Percentiles rank a stretch among this genome's conserved stretches.
Evolutionary conservation across 2,329 filamentous ascomycete genomes (phyloP).

Genomic region (Corynespora cassiicola): DNA sequence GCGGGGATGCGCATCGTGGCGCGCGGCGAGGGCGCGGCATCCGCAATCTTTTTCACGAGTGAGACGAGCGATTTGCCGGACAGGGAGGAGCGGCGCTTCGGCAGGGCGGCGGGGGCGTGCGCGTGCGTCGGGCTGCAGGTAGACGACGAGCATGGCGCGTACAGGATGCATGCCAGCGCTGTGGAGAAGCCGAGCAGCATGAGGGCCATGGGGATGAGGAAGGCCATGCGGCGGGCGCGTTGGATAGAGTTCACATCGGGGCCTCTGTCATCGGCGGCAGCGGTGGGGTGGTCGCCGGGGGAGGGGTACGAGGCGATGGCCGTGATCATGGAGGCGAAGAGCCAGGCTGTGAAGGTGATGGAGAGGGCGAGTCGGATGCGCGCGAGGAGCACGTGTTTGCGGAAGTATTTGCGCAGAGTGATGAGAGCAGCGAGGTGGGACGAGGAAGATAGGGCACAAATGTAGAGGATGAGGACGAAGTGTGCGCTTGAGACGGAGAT

Average conservation of each 20-base stretch:
- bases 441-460: constrained; percentile 37
- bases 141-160: too few species aligned
- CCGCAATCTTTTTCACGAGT: constrained; percentile 13
- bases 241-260: too few species aligned
- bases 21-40: too few species aligned
- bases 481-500: constrained; percentile 35
- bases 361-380: constrained; percentile 34
- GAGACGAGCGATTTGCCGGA: constrained; percentile 5
- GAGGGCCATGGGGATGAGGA: constrained; percentile 31
- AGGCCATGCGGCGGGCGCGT: constrained; percentile 25
- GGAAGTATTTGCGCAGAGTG: constrained; percentile 38
- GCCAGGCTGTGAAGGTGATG: constrained; percentile 32
- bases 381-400: constrained; percentile 34
- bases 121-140: too few species aligned
- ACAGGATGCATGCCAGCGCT: constrained; percentile 33
- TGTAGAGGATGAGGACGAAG: constrained; percentile 39
- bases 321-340: constrained; percentile 34
- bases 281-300: constrained; percentile 2
- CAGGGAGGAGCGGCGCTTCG: constrained; percentile 7
- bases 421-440: constrained; percentile 41
- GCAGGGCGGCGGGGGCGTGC: constrained; percentile 5
- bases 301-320: constrained; percentile 28
- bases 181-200: constrained; percentile 38
- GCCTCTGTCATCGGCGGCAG: constrained; percentile 11
- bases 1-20: constrained; percentile 9